Evolutionary conservation across 2,329 filamentous ascomycete genomes (phyloP).

Genomic region (Teratosphaeria destructans): DNA sequence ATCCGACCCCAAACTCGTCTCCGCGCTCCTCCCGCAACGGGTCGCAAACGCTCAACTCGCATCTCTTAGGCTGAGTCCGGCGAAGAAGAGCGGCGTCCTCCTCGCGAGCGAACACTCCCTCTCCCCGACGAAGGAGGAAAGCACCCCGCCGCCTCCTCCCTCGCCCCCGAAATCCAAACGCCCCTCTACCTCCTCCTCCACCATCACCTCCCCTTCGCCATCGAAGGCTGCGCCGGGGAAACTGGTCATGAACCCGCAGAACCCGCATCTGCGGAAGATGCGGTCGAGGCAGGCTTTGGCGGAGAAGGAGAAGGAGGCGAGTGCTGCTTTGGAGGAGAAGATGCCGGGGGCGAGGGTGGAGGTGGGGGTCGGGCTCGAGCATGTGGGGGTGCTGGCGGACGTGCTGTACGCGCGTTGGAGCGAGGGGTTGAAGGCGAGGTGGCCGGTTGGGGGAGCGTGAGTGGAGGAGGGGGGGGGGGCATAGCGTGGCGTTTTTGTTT

Average conservation of each 20-base stretch:
- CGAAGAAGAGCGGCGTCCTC: slow-evolving; percentile 13
- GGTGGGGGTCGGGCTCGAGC: slow-evolving; percentile 91
- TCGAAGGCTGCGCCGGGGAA: slow-evolving; percentile 40
- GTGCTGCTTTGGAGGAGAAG: slow-evolving; percentile 38
- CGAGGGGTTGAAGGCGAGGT: slow-evolving; percentile 57
- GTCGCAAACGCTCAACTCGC: slow-evolving; percentile 26
- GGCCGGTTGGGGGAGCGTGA: slow-evolving; percentile 20
- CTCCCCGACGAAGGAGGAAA: slow-evolving; percentile 4
- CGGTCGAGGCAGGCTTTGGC: slow-evolving; percentile 34
- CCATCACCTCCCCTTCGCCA: slow-evolving; percentile 9
- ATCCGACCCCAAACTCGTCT: slow-evolving; percentile 54
- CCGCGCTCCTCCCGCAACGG: slow-evolving; percentile 31
- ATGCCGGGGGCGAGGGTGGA: slow-evolving; percentile 49
- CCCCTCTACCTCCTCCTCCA: slow-evolving; percentile 1
- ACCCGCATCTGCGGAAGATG: slow-evolving; percentile 75
- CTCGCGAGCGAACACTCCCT: slow-evolving; percentile 11
- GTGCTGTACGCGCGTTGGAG: slow-evolving; percentile 87
- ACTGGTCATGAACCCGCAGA: slow-evolving; percentile 67
- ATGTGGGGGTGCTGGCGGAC: slow-evolving; percentile 78
- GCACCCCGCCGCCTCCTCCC: slow-evolving; percentile 14
- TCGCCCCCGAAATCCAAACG: slow-evolving; percentile 17
- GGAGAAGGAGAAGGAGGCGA: slow-evolving; percentile 35
- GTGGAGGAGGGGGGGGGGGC: neutral
- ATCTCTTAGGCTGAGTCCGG: slow-evolving; percentile 19
- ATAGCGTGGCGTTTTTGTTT: neutral